Evolutionary conservation across 306 rosid genomes (phyloP).

Genomic region (Sophora flavescens): DNA sequence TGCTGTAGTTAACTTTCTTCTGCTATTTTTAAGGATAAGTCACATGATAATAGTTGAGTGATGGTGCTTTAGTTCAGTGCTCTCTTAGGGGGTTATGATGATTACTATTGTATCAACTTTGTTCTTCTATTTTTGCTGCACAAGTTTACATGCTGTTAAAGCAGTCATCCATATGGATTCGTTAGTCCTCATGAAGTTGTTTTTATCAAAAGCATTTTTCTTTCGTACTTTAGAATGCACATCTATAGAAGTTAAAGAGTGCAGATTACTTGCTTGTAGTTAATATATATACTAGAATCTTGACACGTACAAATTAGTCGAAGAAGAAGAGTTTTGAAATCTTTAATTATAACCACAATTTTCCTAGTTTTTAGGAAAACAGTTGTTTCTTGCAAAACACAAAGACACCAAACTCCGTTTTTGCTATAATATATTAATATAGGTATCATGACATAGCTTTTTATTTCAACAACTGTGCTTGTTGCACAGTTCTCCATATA

Average conservation of each 20-base stretch:
- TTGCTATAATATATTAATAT: neutral
- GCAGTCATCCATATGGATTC: neutral
- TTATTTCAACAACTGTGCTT: neutral
- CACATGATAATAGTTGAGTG: slow-evolving; percentile 5
- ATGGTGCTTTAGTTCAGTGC: neutral
- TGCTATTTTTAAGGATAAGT: neutral
- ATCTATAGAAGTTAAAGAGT: neutral
- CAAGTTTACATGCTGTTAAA: neutral
- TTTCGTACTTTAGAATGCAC: neutral
- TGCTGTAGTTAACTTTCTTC: neutral
- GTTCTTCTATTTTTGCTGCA: neutral
- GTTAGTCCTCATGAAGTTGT: neutral
- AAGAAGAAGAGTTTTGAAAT: neutral
- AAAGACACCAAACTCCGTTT: neutral
- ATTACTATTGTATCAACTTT: neutral
- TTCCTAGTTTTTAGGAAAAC: neutral
- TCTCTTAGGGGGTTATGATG: neutral
- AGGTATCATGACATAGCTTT: neutral
- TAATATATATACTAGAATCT: neutral
- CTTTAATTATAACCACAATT: neutral
- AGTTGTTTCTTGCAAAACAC: neutral
- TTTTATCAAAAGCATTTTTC: neutral
- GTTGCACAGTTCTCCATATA: neutral
- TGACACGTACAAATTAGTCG: neutral
- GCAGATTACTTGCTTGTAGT: neutral